A percentile compares a stretch with the other conserved stretches of the same genome.
Conservation (phyloP, 2,329 filamentous ascomycete genomes). For the Claviceps sp. region DNA sequence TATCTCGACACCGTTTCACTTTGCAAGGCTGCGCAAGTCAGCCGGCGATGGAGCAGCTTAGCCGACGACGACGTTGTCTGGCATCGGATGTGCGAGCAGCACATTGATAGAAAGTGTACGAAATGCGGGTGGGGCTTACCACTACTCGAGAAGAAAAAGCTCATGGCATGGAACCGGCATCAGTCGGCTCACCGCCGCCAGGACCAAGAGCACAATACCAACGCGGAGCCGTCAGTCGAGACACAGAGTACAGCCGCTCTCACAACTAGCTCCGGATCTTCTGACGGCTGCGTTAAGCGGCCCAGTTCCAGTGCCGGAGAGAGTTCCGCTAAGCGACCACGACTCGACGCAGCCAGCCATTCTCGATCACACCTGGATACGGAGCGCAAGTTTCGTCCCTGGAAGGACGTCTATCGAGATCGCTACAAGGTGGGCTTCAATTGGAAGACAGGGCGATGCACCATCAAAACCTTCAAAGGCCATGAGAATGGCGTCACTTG, state of each 20-base stretch:
- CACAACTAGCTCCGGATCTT: slow-evolving; percentile 8
- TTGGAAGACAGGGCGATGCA: slow-evolving; percentile 90
- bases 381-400: slow-evolving; percentile 48
- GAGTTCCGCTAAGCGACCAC: slow-evolving; percentile 21
- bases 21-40: slow-evolving; percentile 93
- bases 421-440: slow-evolving; percentile 92
- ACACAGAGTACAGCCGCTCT: slow-evolving; percentile 4
- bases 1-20: slow-evolving; percentile 88
- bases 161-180: slow-evolving; percentile 77
- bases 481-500: slow-evolving; percentile 60
- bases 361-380: slow-evolving; percentile 22
- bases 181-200: slow-evolving; percentile 27
- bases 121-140: slow-evolving; percentile 95
- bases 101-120: slow-evolving; percentile 84
- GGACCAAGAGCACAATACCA: slow-evolving; percentile 3
- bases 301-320: slow-evolving; percentile 17
- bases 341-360: slow-evolving; percentile 13
- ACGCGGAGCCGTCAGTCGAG: slow-evolving; percentile 13
- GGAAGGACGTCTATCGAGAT: slow-evolving; percentile 96
- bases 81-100: slow-evolving; percentile 95
- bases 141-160: slow-evolving; percentile 71
- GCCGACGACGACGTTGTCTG: slow-evolving; percentile 98
- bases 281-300: slow-evolving; percentile 21
- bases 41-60: slow-evolving; percentile 69
- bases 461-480: slow-evolving; percentile 70